phyloP scores from a whole-genome alignment of 495 filamentous ascomycete genomes.

The Aspergillus ellipticus region DNA sequence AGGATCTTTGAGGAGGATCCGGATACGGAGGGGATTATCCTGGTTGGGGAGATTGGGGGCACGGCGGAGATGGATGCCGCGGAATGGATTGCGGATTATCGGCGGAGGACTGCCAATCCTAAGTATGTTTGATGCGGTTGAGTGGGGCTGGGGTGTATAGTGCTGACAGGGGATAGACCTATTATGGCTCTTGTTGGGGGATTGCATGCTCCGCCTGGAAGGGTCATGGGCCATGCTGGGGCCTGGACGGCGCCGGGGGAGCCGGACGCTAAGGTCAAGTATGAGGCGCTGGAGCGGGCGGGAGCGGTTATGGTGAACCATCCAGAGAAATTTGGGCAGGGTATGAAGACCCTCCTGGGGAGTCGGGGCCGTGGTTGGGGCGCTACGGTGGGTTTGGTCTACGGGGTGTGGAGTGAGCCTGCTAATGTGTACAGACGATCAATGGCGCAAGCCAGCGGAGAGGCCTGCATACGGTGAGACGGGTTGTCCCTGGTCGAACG shows the following conservation, averaged over 20 bases:
- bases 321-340: slow-evolving; percentile 73
- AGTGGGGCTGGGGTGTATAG: background rate
- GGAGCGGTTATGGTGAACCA: slow-evolving; percentile 77
- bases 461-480: slow-evolving; percentile 49
- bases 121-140: slow-evolving; percentile 53
- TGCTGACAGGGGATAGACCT: slow-evolving; percentile 47
- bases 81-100: slow-evolving; percentile 72
- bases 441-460: slow-evolving; percentile 35
- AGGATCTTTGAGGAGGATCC: slow-evolving; percentile 68
- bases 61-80: slow-evolving; percentile 76
- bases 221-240: slow-evolving; percentile 88
- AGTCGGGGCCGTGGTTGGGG: slow-evolving; percentile 20
- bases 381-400: slow-evolving; percentile 24
- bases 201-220: slow-evolving; percentile 57
- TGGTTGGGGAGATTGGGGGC: slow-evolving; percentile 88
- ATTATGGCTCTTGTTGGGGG: slow-evolving; percentile 79
- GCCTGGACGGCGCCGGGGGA: slow-evolving; percentile 71
- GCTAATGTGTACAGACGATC: slow-evolving; percentile 21
- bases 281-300: slow-evolving; percentile 61
- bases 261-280: slow-evolving; percentile 60
- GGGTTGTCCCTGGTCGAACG: slow-evolving; percentile 16
- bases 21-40: slow-evolving; percentile 75
- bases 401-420: background rate
- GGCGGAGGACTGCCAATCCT: slow-evolving; percentile 51
- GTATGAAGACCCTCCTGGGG: slow-evolving; percentile 58